Percentiles rank a stretch among this genome's conserved stretches.
phyloP scores from a whole-genome alignment of 805 yeast species.

The Candida parachauliodes region DNA sequence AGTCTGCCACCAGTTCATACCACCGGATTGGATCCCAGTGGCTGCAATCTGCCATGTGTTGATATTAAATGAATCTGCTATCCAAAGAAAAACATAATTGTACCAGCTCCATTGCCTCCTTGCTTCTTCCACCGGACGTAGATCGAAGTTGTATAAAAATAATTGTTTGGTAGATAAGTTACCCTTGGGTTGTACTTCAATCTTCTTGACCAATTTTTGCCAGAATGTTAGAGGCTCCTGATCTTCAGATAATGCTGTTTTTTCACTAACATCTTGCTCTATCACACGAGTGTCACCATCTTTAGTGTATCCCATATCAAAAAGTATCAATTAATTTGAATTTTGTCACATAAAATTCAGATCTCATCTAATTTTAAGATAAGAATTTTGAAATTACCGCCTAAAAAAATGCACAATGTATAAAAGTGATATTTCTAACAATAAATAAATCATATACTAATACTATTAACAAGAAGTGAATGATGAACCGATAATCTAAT shows the following conservation, averaged over 20 bases:
- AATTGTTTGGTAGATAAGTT: constrained; percentile 51
- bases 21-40: constrained; percentile 68
- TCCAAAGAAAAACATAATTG: constrained; percentile 78
- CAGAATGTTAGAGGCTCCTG: neutral
- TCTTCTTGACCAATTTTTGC: constrained; percentile 1
- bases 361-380: neutral
- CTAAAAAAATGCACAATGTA: neutral
- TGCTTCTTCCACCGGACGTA: constrained; percentile 70
- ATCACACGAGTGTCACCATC: neutral
- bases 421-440: no score
- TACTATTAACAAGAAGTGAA: no score
- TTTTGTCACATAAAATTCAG: neutral
- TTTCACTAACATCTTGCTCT: constrained; percentile 1
- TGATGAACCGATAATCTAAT: no score
- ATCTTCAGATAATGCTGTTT: neutral
- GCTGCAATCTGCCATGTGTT: constrained; percentile 92
- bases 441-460: no score
- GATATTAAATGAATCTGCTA: constrained; percentile 85
- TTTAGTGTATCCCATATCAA: neutral
- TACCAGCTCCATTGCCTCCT: constrained; percentile 86
- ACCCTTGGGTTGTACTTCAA: constrained; percentile 22
- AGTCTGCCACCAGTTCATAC: constrained; percentile 86
- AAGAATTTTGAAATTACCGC: neutral
- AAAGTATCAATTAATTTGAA: neutral
- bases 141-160: constrained; percentile 69